Percentiles rank a stretch among this genome's conserved stretches.
Conservation (phyloP, 1,284 basidiomycete species). For the Ganoderma leucocontextum region DNA sequence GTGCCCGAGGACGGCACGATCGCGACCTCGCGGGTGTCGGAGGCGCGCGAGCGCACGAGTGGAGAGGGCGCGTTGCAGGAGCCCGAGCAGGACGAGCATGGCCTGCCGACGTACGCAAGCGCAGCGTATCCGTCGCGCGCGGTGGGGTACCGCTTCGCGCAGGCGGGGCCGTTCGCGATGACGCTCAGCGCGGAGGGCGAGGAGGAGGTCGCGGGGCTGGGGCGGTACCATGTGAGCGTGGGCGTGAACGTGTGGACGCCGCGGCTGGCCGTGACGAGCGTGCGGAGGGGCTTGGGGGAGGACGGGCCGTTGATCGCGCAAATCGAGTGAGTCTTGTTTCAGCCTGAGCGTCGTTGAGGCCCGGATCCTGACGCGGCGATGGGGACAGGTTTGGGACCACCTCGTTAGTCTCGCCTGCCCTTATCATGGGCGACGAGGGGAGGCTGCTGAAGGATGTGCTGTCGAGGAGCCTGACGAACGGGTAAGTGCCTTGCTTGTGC, state of each 20-base stretch:
- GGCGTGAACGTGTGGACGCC: constrained; percentile 41
- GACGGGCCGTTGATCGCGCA: constrained; percentile 36
- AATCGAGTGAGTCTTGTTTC: constrained; percentile 37
- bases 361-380: neutral
- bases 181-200: constrained; percentile 27
- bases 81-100: constrained; percentile 25
- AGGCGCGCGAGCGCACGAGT: constrained; percentile 2
- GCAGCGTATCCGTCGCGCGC: constrained; percentile 27
- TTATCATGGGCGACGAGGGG: constrained; percentile 33
- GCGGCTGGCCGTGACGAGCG: constrained; percentile 33
- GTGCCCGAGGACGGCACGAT: constrained; percentile 13
- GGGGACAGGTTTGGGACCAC: constrained; percentile 29
- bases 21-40: neutral
- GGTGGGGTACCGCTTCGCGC: constrained; percentile 35
- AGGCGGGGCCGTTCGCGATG: constrained; percentile 39
- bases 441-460: constrained; percentile 34
- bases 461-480: constrained; percentile 34
- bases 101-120: constrained; percentile 35
- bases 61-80: constrained; percentile 15
- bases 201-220: constrained; percentile 15
- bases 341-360: neutral
- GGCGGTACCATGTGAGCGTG: constrained; percentile 38
- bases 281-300: constrained; percentile 34
- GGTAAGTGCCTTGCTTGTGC: constrained; percentile 24
- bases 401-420: constrained; percentile 28